phyloP scores from a whole-genome alignment of 805 yeast genomes.

The Saturnispora sanitii region DNA sequence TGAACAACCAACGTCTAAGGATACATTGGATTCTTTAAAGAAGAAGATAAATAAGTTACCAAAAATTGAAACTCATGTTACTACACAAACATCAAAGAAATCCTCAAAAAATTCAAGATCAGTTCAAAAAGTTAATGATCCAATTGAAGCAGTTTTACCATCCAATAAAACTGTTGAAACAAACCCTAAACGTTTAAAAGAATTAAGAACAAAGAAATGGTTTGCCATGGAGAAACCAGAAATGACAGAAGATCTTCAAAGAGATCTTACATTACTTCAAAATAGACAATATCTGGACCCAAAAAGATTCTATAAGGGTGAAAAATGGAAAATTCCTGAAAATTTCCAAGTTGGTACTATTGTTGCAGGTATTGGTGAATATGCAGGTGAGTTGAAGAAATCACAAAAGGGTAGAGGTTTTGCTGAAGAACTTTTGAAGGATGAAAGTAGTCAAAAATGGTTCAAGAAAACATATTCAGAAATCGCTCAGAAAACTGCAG shows the following conservation, averaged over 20 bases:
- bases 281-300: constrained; percentile 92
- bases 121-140: constrained; percentile 36
- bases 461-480: constrained; percentile 79
- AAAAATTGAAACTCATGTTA: constrained; percentile 28
- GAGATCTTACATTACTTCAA: constrained; percentile 70
- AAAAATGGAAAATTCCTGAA: constrained; percentile 54
- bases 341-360: constrained; percentile 85
- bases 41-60: constrained; percentile 26
- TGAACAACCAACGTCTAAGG: background rate
- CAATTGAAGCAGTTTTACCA: constrained; percentile 26
- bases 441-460: constrained; percentile 57
- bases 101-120: constrained; percentile 12
- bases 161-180: constrained; percentile 5
- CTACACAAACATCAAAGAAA: constrained; percentile 9
- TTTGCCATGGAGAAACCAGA: constrained; percentile 71
- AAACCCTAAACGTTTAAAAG: constrained; percentile 15
- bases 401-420: constrained; percentile 70
- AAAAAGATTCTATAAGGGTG: constrained; percentile 87
- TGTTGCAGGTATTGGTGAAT: constrained; percentile 73
- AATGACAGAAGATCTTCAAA: constrained; percentile 56
- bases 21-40: constrained; percentile 21
- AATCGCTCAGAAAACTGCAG: constrained; percentile 52
- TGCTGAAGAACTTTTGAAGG: constrained; percentile 74
- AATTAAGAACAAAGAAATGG: constrained; percentile 57
- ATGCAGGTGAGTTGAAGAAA: constrained; percentile 55